Evolutionary conservation across 2,329 filamentous ascomycete genomes (phyloP), one percentile per base, ranked within the genome.

Genomic region (Ophiocordyceps polyrhachis-furcata): DNA sequence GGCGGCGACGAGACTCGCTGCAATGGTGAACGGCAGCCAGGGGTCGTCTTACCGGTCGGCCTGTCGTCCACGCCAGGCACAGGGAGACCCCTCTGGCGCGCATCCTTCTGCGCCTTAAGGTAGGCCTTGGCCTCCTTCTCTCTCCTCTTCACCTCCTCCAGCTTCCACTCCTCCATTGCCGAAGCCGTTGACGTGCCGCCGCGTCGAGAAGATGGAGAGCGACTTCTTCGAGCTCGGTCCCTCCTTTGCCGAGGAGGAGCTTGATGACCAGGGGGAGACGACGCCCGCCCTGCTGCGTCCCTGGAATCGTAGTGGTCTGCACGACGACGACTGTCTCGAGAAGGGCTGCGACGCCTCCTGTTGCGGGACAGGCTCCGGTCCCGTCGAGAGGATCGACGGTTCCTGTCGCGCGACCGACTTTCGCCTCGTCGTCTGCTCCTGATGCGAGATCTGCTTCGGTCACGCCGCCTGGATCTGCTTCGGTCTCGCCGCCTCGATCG

Each of bases 101-200:
- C 74, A 50, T 78, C 74, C 49, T 73, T 71, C 51, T 77, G 73
- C 3, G 73, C 74, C 7, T 74, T 74, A 35, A 79, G 62, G 51
- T 79, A 80, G 5, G 73, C 74, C 55, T 77, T 79, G 37, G 76
- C 76, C 57, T 79, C 75, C 49, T 70, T 70, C 55, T 79, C 74
- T 43, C 75, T 69, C 55, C 76, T 74, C 55, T 68, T 73, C 44
- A 76, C 74, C 52, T 78, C 74, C 47, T 71, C 70, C 50, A 72
- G 69, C 55, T 79, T 79, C 67, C 73, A 73, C 15, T 67, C 67
- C 51, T 76, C 72, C 23, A 67, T 37, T n/a, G 32, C 32, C 1
- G 63, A 59, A 2, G 63, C 59, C 1, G 64, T 62, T 28, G 62
- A 59, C 5, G 57, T 53, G 9, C 56, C 50, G 1, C 65, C 58